A percentile compares a stretch with the other conserved stretches of the same genome.
phyloP scores from a whole-genome alignment of 2,329 filamentous ascomycete species.

The Westerdykella sp. region DNA sequence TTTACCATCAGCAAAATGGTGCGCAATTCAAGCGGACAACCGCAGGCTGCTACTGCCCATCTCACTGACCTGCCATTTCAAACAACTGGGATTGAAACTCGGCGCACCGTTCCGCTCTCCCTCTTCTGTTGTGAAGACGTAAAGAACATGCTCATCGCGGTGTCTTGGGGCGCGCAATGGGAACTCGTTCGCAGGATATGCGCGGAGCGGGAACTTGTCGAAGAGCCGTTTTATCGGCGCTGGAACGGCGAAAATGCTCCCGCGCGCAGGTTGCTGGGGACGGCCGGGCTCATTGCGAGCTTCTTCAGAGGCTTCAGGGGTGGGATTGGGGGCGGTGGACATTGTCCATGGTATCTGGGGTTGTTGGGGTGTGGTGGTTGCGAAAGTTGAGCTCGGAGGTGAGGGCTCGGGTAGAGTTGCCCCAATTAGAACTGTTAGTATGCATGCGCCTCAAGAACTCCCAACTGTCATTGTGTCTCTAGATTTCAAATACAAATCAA shows the following conservation, averaged over 20 bases:
- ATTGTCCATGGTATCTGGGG: constrained; percentile 1
- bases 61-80: constrained; percentile 84
- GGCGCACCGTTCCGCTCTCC: constrained; percentile 57
- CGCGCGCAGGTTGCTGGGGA: constrained; percentile 11
- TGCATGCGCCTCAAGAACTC: no score
- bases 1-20: constrained; percentile 2
- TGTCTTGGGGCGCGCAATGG: constrained; percentile 54
- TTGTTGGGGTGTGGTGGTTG: not conserved
- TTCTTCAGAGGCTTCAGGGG: not conserved
- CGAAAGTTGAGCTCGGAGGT: not conserved
- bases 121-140: constrained; percentile 66
- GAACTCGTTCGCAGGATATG: constrained; percentile 68
- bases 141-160: constrained; percentile 54
- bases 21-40: no score
- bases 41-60: not conserved
- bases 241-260: constrained; percentile 52
- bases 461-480: no score
- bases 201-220: constrained; percentile 71
- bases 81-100: constrained; percentile 85
- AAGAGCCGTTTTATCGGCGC: constrained; percentile 75
- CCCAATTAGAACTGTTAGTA: not conserved
- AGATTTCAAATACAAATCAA: no score
- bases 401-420: not conserved
- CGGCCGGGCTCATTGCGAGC: constrained; percentile 7
- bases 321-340: constrained; percentile 1